Base-by-base conservation (phyloP, 352 stramenopile genomes). In the Pythium volutum region DNA sequence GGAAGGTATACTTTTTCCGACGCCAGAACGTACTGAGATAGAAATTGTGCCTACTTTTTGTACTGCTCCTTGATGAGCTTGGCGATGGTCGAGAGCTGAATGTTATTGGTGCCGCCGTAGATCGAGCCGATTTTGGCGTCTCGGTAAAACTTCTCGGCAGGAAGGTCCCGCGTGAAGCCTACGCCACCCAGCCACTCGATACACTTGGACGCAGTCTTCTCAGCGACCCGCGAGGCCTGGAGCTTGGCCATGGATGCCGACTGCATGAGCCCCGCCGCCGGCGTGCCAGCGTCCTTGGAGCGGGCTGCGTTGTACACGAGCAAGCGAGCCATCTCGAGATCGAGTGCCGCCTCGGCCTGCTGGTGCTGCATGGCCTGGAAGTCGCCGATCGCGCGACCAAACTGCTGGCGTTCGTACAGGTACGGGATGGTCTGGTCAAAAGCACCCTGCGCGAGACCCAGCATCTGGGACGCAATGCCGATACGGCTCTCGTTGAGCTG, bases 201-300 rank as follows among this genome's bases (percentile, higher is more conserved):
- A 51, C 88, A 97, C 73, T 98, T 98, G 39, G 90, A 98, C 20
- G 95, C 95, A 2, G 92, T 96, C 67, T 87, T 91, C 76, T 98
- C 96, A 12, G 95, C 93, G 29, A 98, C 91, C 49, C 97, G 91
- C 41, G 89, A 97, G n/a, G 92, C 83, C 66, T 97, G 97, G 33
- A 98, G 83, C 71, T 99, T 99, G 20, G 83, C 93, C 97, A 99
- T 99, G 27, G 93, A 95, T n/a, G 97, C 96, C 67, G 98, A 88
- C 66, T 98, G 98, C 25, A 98, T 87, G 68, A 99, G 98, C n/a
- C 36, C 51, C 7, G 51, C 55, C 2, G 46, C 55, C 15, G 89
- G 89, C 14, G 93, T 69, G n/a, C 92, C 93, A 12, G 78, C 82
- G 71, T 98, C 95, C 75, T 99, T 98, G 25, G 97, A 77, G 34